Percentiles rank a stretch among this genome's conserved stretches.
phyloP scores from a whole-genome alignment of 495 filamentous ascomycete species.

The Endocarpon pusillum region DNA sequence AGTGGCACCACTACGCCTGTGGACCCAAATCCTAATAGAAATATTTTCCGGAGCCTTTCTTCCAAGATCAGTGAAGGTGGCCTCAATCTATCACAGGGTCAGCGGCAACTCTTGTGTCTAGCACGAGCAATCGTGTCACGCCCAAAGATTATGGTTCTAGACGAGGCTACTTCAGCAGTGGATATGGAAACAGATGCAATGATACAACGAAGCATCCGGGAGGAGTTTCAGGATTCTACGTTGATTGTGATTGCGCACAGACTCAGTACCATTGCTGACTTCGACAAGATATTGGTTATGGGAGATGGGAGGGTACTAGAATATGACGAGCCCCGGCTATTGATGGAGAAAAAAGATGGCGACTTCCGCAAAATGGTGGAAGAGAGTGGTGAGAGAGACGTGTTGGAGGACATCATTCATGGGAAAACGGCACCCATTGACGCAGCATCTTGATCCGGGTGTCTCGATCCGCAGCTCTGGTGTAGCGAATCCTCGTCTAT shows the following conservation, averaged over 20 bases:
- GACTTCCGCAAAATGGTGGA: slow-evolving; percentile 59
- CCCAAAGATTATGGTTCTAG: slow-evolving; percentile 73
- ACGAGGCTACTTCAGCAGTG: slow-evolving; percentile 79
- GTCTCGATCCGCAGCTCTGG: too few species aligned
- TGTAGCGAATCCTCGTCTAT: too few species aligned
- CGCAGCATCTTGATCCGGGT: too few species aligned
- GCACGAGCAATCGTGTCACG: slow-evolving; percentile 69
- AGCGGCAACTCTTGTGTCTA: slow-evolving; percentile 75
- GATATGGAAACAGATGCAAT: slow-evolving; percentile 73
- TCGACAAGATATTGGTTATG: slow-evolving; percentile 70
- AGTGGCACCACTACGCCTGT: slow-evolving; percentile 11
- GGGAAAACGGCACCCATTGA: slow-evolving; percentile 5
- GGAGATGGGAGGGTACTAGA: slow-evolving; percentile 59
- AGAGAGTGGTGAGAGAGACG: slow-evolving; percentile 52
- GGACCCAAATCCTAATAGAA: slow-evolving; percentile 31
- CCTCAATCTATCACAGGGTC: slow-evolving; percentile 69
- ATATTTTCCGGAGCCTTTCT: slow-evolving; percentile 41
- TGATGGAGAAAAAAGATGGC: slow-evolving; percentile 39
- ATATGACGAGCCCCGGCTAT: slow-evolving; percentile 49
- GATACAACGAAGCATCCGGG: slow-evolving; percentile 67
- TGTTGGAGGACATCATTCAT: slow-evolving; percentile 36
- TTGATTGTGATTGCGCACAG: slow-evolving; percentile 81
- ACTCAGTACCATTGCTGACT: slow-evolving; percentile 71
- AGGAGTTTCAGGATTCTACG: slow-evolving; percentile 58
- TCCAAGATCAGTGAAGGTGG: slow-evolving; percentile 60